Conservation (phyloP, 2,329 filamentous ascomycete genomes). For the Colletotrichum incanum region DNA sequence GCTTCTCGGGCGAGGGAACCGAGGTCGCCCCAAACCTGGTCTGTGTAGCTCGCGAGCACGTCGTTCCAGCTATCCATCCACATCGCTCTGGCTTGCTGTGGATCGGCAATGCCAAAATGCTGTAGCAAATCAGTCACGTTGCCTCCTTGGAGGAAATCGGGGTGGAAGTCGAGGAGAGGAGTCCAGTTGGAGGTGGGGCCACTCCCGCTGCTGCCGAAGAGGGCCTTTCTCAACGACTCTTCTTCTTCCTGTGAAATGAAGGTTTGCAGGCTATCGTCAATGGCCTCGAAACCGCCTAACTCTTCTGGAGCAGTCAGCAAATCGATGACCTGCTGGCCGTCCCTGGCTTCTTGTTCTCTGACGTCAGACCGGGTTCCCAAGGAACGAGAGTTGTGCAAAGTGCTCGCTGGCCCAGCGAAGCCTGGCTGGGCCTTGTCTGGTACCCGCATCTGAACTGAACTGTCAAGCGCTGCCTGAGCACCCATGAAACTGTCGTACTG, state of each 20-base stretch:
- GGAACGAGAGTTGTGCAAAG: not conserved
- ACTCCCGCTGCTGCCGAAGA: conserved; percentile 46
- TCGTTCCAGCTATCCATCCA: conserved; percentile 72
- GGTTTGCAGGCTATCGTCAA: conserved; percentile 43
- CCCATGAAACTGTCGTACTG: conserved; percentile 21
- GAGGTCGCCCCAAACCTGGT: conserved; percentile 80
- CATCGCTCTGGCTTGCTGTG: conserved; percentile 56
- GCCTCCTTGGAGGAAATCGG: conserved; percentile 55
- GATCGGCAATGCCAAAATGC: conserved; percentile 59
- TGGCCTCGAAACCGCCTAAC: conserved; percentile 37
- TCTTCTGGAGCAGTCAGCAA: conserved; percentile 39
- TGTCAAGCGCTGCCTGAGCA: not conserved
- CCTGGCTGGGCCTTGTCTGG: not conserved
- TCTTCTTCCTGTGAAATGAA: conserved; percentile 43
- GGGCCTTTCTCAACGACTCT: conserved; percentile 45
- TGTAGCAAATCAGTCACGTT: conserved; percentile 23
- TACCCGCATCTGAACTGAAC: not conserved
- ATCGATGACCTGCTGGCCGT: conserved; percentile 42
- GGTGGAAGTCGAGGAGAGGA: conserved; percentile 66
- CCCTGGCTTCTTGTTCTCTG: conserved; percentile 34
- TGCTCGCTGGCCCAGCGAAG: not conserved
- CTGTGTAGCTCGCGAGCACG: conserved; percentile 71
- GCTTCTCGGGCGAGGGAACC: conserved; percentile 70
- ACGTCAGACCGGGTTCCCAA: conserved; percentile 18
- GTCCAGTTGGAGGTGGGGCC: conserved; percentile 55